phyloP scores from a whole-genome alignment of 345 rosid species.

The Bruguiera parviflora region DNA sequence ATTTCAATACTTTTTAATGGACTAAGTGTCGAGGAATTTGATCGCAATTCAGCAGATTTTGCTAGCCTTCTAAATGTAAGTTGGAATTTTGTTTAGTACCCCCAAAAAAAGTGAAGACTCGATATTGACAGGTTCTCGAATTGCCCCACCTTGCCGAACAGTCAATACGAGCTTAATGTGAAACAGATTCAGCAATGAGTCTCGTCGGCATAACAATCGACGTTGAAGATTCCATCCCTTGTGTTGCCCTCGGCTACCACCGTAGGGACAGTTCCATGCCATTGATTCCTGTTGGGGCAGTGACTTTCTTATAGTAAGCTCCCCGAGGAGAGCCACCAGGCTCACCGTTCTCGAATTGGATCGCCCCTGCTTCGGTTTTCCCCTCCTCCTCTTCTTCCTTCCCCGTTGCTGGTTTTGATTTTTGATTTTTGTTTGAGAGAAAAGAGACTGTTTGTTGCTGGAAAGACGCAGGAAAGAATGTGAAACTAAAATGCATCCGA shows the following conservation, averaged over 20 bases:
- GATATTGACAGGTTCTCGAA: too few species aligned
- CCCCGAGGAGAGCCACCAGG: constrained; percentile 59
- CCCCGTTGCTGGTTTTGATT: neutral
- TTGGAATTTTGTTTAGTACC: too few species aligned
- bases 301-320: constrained; percentile 46
- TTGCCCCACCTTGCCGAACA: too few species aligned
- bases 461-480: neutral
- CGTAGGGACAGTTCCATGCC: constrained; percentile 4
- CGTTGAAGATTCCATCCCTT: constrained; percentile 8
- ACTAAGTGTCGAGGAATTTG: too few species aligned
- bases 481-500: too few species aligned
- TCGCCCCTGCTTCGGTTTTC: constrained; percentile 65
- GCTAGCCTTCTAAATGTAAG: too few species aligned
- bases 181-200: neutral
- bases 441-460: neutral
- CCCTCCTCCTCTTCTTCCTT: too few species aligned
- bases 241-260: neutral
- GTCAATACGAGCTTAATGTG: too few species aligned
- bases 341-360: constrained; percentile 81
- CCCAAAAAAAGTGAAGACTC: too few species aligned
- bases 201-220: constrained; percentile 13
- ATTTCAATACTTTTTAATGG: too few species aligned
- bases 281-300: too few species aligned
- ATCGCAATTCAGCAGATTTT: too few species aligned
- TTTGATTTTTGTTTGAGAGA: neutral